Conservation (phyloP, 2,329 filamentous ascomycete genomes). For the Ophiostoma himal-ulmi region DNA sequence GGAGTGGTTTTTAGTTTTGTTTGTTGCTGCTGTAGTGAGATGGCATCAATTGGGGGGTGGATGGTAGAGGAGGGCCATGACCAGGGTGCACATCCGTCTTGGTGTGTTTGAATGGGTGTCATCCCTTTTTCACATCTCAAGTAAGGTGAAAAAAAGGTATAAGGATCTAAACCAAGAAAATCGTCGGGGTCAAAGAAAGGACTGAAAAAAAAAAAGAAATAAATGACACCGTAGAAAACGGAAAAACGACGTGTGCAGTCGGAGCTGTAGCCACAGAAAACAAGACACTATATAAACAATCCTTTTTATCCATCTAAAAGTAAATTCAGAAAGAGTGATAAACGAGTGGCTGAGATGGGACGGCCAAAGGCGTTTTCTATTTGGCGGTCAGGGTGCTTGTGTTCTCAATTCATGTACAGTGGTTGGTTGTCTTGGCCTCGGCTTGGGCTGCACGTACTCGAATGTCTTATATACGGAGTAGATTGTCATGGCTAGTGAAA, state of each 20-base stretch:
- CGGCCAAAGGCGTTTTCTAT: not conserved
- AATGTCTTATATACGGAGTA: not conserved
- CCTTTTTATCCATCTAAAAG: too few relatives aligned
- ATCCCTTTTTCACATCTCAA: not conserved
- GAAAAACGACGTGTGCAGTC: not conserved
- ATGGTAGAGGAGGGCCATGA: not conserved
- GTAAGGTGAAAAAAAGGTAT: not conserved
- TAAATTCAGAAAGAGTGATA: too few relatives aligned
- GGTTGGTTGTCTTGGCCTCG: conserved; percentile 7
- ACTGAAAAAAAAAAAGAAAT: not conserved
- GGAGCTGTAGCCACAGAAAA: not conserved
- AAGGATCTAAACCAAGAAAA: not conserved
- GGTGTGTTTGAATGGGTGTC: not conserved
- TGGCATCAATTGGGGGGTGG: not conserved
- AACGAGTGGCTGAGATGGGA: not conserved
- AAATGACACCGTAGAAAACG: not conserved
- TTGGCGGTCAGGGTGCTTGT: not conserved
- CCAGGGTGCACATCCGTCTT: not conserved
- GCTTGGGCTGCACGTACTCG: not conserved
- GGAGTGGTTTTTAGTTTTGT: not conserved
- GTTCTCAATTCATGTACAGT: not conserved
- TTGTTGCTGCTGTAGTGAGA: not conserved
- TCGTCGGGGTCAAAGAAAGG: conserved; percentile 3
- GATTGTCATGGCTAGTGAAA: too few relatives aligned
- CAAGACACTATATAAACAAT: too few relatives aligned